Evolutionary conservation across 2,329 filamentous ascomycete genomes (phyloP).

Genomic region (Immersiporthe knoxdaviesiana): DNA sequence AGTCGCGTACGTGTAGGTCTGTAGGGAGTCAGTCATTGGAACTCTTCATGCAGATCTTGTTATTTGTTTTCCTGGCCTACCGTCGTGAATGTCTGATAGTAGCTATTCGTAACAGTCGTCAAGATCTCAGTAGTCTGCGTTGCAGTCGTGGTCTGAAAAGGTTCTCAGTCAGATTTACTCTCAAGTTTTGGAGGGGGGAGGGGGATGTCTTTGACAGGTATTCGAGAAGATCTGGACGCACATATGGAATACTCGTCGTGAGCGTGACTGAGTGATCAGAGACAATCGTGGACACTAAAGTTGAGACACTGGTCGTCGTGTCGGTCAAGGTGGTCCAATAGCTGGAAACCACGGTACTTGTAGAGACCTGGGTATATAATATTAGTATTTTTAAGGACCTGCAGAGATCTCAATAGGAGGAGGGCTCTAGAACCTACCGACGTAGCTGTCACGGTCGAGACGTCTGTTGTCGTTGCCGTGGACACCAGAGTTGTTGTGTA

Average conservation of each 20-base stretch:
- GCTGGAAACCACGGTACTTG: conserved; percentile 13
- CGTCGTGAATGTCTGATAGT: conserved; percentile 6
- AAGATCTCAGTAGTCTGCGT: neutral
- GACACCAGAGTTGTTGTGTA: neutral
- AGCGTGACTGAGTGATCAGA: conserved; percentile 12
- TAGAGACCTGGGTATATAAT: neutral
- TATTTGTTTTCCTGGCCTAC: neutral
- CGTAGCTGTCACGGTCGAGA: neutral
- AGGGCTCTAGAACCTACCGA: neutral
- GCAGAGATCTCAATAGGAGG: neutral
- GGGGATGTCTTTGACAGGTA: neutral
- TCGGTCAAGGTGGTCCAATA: conserved; percentile 13
- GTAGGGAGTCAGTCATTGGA: neutral
- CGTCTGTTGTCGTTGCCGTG: neutral
- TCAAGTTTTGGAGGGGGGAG: neutral
- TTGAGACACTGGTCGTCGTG: conserved; percentile 4
- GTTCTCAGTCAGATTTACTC: neutral
- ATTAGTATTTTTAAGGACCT: neutral
- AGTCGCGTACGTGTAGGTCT: conserved; percentile 17
- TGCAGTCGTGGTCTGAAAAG: conserved; percentile 12
- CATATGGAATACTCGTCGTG: conserved; percentile 13
- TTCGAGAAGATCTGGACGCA: neutral
- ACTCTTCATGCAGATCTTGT: neutral
- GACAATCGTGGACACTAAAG: conserved; percentile 11
- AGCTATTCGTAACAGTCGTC: conserved; percentile 8